A percentile compares a stretch with the other conserved stretches of the same genome.
These are phyloP conservation scores for Platanthera guangdongensis DNA, from an alignment of 106 monocot species.

Conservation along the genomic window DNA sequence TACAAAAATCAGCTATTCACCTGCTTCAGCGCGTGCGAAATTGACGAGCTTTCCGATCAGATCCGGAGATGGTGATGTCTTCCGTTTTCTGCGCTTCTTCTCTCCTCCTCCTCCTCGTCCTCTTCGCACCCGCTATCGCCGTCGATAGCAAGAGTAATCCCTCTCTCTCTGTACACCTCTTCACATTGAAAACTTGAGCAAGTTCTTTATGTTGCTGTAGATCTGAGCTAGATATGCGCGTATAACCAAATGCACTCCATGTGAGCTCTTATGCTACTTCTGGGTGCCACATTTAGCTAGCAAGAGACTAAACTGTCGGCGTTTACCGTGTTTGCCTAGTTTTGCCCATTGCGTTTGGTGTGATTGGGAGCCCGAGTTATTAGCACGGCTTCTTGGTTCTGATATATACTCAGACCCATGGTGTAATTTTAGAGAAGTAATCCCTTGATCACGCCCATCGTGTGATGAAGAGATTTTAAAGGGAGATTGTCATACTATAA, in stretches of 20 bases:
- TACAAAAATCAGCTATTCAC: too few relatives aligned
- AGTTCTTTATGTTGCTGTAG: background rate
- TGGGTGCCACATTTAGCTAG: background rate
- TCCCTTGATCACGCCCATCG: background rate
- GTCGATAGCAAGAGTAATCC: conserved; percentile 43
- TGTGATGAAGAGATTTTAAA: too few relatives aligned
- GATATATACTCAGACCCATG: too few relatives aligned
- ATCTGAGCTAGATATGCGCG: background rate
- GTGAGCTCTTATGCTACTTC: background rate
- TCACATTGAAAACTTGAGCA: background rate
- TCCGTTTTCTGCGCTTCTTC: conserved; percentile 13
- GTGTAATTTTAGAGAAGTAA: background rate
- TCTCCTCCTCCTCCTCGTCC: conserved; percentile 11
- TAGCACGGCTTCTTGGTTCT: background rate
- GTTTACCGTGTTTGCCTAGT: too few relatives aligned
- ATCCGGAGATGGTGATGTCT: conserved; percentile 23
- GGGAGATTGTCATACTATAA: too few relatives aligned
- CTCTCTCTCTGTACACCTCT: background rate
- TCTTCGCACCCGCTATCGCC: conserved; percentile 21
- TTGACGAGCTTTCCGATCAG: background rate
- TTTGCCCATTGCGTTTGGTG: background rate
- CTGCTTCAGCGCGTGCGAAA: too few relatives aligned
- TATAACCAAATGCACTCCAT: background rate
- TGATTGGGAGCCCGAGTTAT: background rate
- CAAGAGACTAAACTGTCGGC: background rate